phyloP scores from a whole-genome alignment of 352 stramenopile genomes.

The Globisporangium spiculum region DNA sequence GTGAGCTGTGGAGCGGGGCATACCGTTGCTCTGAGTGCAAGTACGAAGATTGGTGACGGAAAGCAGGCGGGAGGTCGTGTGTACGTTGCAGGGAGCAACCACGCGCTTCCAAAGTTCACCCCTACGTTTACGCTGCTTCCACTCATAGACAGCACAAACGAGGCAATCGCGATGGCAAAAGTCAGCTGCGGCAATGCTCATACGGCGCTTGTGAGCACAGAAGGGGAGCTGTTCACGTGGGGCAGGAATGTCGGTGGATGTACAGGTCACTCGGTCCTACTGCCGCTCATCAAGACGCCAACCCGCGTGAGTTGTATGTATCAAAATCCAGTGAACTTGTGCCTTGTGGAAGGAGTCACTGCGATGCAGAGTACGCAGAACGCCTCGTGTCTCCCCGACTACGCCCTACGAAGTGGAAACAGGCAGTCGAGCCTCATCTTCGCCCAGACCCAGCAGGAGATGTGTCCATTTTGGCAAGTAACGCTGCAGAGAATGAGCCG shows the following conservation, averaged over 20 bases:
- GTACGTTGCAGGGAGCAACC: conserved; percentile 65
- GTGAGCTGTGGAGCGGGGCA: conserved; percentile 69
- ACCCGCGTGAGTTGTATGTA: conserved; percentile 63
- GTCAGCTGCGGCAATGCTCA: conserved; percentile 69
- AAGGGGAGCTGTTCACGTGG: conserved; percentile 77
- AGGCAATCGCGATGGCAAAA: conserved; percentile 27
- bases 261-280: conserved; percentile 44
- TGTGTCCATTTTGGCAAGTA: conserved; percentile 78
- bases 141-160: conserved; percentile 12
- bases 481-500: conserved; percentile 30
- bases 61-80: conserved; percentile 31
- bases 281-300: conserved; percentile 34
- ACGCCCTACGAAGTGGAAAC: conserved; percentile 30
- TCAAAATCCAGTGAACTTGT: conserved; percentile 53
- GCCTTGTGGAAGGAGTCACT: conserved; percentile 25
- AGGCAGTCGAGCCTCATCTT: conserved; percentile 21
- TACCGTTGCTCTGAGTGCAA: conserved; percentile 47
- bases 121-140: conserved; percentile 44
- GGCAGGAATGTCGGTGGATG: conserved; percentile 67
- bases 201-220: conserved; percentile 52
- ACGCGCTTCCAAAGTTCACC: conserved; percentile 61
- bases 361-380: conserved; percentile 69
- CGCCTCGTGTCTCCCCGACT: conserved; percentile 39
- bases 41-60: conserved; percentile 16
- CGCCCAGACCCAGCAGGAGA: conserved; percentile 67